Conservation (phyloP, 352 stramenopile species). For the Globisporangium iwayamae region DNA sequence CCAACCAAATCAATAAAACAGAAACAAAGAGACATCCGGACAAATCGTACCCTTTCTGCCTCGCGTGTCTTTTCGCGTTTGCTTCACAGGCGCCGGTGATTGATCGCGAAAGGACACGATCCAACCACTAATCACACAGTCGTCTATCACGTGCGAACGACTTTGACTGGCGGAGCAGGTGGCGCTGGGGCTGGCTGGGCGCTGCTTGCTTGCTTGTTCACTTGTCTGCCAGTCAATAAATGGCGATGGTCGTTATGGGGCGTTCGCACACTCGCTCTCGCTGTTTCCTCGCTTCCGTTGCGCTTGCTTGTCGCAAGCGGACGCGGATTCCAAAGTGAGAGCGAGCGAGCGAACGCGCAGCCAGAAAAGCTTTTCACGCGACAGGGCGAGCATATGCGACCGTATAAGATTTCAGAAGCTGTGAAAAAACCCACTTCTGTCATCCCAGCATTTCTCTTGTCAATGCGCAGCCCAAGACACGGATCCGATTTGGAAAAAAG, state of each 20-base stretch:
- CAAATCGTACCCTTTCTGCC: not conserved
- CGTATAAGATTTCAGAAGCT: not conserved
- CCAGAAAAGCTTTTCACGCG: not conserved
- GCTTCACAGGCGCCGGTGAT: no score
- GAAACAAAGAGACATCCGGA: not conserved
- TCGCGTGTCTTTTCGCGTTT: conserved; percentile 9
- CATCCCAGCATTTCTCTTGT: not conserved
- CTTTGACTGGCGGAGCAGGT: not conserved
- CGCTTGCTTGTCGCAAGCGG: conserved; percentile 9
- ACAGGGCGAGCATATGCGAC: not conserved
- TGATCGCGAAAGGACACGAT: conserved; percentile 1
- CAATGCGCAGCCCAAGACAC: not conserved
- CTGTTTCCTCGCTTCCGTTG: not conserved
- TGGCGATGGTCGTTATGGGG: not conserved
- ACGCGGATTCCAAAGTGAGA: conserved; percentile 10
- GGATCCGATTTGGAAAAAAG: no score
- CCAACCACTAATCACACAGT: not conserved
- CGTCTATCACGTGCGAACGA: not conserved
- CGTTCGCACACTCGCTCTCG: not conserved
- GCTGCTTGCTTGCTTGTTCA: not conserved
- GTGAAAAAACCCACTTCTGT: no score
- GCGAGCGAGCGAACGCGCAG: no score
- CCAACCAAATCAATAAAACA: not conserved
- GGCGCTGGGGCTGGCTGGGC: no score
- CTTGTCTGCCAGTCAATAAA: not conserved